phyloP scores from a whole-genome alignment of 345 rosid species.

The Citrus reticulata region DNA sequence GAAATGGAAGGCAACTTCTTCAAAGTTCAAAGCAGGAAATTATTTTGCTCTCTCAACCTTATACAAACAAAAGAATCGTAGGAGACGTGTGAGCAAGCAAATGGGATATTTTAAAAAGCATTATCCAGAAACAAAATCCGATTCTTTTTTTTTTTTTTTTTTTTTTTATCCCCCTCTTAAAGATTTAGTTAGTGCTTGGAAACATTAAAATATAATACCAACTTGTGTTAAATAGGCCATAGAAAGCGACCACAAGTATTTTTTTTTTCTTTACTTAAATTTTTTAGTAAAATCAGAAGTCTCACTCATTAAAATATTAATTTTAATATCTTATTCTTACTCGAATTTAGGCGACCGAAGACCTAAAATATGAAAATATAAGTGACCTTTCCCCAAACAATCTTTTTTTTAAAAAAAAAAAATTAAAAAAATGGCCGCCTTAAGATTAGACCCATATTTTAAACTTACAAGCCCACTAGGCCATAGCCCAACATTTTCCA shows the following conservation, averaged over 20 bases:
- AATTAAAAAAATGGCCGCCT: no score
- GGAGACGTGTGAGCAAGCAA: neutral
- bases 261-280: no score
- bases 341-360: no score
- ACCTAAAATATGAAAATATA: no score
- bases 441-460: neutral
- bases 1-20: neutral
- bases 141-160: neutral
- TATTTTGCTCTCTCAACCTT: neutral
- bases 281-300: no score
- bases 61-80: neutral
- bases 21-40: neutral
- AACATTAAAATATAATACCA: neutral
- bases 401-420: no score
- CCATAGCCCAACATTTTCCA: neutral
- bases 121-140: neutral
- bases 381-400: no score
- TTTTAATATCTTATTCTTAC: no score
- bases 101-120: neutral
- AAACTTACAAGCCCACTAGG: neutral
- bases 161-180: accelerated
- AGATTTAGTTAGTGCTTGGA: neutral
- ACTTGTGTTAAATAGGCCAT: neutral
- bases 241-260: neutral
- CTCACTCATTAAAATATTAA: no score